Percentiles rank a stretch among this genome's conserved stretches.
Conservation (phyloP, 257 asterid species). For the Solanum chiquidenum region DNA sequence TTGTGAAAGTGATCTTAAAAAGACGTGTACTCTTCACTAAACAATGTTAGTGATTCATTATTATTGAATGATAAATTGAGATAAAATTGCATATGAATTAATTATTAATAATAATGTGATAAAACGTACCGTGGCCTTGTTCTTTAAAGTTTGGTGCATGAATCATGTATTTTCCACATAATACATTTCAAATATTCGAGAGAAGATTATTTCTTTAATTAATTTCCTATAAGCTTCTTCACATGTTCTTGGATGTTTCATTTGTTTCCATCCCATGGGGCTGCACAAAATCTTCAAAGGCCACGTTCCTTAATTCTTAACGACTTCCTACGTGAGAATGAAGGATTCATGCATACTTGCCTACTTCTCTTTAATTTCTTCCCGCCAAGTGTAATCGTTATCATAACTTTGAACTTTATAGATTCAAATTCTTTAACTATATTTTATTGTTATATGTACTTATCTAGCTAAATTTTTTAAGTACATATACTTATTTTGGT, state of each 20-base stretch:
- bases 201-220: not conserved
- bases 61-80: not conserved
- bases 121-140: not conserved
- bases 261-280: constrained; percentile 17
- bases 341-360: constrained; percentile 11
- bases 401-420: not conserved
- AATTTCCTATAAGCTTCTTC: constrained; percentile 25
- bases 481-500: not conserved
- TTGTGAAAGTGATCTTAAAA: not conserved
- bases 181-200: not conserved
- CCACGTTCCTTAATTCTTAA: not conserved
- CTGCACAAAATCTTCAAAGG: constrained; percentile 9
- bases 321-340: constrained; percentile 9
- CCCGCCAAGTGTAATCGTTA: not conserved
- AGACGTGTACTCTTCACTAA: not conserved
- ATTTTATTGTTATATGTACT: not conserved
- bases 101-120: not conserved
- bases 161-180: not conserved
- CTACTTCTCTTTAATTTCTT: not conserved
- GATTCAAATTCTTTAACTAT: not conserved
- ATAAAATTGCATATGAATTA: not conserved
- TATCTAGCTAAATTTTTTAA: not conserved
- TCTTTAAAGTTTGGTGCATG: not conserved
- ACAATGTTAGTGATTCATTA: not conserved
- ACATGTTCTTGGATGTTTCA: constrained; percentile 50